Evolutionary conservation across 805 yeast species (phyloP).

Genomic region (Metschnikowia picachoensis): DNA sequence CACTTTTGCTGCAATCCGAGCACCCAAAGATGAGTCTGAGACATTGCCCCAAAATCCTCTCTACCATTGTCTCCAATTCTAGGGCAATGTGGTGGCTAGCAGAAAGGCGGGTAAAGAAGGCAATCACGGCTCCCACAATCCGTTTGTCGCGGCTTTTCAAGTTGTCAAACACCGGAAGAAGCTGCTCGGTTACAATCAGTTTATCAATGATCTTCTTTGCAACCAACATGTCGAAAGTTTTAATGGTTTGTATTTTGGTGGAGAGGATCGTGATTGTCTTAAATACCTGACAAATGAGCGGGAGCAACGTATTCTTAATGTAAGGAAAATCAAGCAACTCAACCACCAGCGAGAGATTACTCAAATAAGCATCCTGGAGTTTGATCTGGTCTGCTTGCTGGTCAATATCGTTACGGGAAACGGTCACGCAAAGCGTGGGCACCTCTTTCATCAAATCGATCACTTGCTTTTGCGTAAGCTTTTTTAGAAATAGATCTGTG

Average conservation of each 20-base stretch:
- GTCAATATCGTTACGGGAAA: conserved; percentile 22
- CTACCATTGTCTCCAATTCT: conserved; percentile 15
- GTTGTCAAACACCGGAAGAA: conserved; percentile 72
- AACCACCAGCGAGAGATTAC: conserved; percentile 37
- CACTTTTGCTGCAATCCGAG: conserved; percentile 32
- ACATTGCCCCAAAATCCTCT: conserved; percentile 14
- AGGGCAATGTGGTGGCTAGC: conserved; percentile 29
- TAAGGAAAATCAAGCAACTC: conserved; percentile 60
- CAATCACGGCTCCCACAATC: conserved; percentile 51
- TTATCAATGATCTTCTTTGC: conserved; percentile 63
- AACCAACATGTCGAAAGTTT: conserved; percentile 55
- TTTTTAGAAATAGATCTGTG: conserved; percentile 42
- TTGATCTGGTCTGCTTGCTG: conserved; percentile 27
- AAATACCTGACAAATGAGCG: conserved; percentile 67
- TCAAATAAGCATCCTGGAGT: conserved; percentile 53
- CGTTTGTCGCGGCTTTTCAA: conserved; percentile 75
- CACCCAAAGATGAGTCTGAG: conserved; percentile 35
- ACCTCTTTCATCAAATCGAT: conserved; percentile 44
- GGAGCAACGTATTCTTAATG: conserved; percentile 72
- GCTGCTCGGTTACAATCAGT: conserved; percentile 66
- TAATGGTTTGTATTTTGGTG: conserved; percentile 67
- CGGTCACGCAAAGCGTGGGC: conserved; percentile 31
- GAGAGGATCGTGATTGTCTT: conserved; percentile 80
- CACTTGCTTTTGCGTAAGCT: conserved; percentile 52
- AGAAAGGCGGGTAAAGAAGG: conserved; percentile 49